Conservation (phyloP, 2,329 filamentous ascomycete species). For the Colletotrichum tabaci region DNA sequence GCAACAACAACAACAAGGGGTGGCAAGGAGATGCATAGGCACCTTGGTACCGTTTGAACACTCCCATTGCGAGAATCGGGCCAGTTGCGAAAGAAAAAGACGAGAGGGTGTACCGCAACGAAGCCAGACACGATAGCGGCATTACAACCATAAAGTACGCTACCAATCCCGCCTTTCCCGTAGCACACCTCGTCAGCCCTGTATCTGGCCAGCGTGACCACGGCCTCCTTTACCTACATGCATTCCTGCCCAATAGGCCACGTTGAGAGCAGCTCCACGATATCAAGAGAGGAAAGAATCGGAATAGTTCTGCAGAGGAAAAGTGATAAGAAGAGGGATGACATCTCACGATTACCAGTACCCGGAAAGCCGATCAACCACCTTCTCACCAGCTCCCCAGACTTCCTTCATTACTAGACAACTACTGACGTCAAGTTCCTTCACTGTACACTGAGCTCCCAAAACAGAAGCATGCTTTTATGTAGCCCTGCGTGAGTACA, state of each 20-base stretch:
- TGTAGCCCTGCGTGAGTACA: constrained; percentile 18
- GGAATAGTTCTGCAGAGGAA: not conserved
- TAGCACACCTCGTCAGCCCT: not conserved
- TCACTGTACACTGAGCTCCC: not conserved
- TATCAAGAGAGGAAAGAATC: not conserved
- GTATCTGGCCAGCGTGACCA: not conserved
- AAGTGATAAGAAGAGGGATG: not conserved
- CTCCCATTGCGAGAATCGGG: too few relatives aligned
- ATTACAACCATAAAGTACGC: not conserved
- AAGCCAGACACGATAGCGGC: not conserved
- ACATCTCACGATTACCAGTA: not conserved
- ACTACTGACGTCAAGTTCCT: not conserved
- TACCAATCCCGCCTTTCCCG: not conserved
- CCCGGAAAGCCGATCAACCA: not conserved
- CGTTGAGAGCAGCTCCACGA: not conserved
- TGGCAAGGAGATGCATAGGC: too few relatives aligned
- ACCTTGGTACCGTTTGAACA: too few relatives aligned
- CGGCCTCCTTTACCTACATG: not conserved
- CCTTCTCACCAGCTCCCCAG: not conserved
- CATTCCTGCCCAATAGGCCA: not conserved
- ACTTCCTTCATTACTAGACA: not conserved
- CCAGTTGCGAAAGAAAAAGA: too few relatives aligned
- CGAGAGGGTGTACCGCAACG: too few relatives aligned
- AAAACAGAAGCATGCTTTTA: not conserved
- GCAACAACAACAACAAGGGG: too few relatives aligned